These are phyloP conservation scores for Penicillium sp. DNA, from an alignment of 2,329 filamentous ascomycete species.

Conservation along the genomic window DNA sequence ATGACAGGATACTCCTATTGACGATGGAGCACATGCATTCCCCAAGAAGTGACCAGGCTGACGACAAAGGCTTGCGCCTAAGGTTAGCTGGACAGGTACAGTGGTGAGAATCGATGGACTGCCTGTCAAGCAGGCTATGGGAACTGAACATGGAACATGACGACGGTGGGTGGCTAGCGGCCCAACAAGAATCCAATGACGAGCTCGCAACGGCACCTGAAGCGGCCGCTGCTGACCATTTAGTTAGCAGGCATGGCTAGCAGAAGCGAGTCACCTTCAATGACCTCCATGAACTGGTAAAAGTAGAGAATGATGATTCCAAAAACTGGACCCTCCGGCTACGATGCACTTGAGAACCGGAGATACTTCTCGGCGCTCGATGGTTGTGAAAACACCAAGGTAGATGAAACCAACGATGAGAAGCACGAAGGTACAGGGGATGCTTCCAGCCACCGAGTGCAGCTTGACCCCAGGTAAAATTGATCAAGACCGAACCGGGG, in stretches of 20 bases:
- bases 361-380: constrained; percentile 48
- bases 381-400: constrained; percentile 55
- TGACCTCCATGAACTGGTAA: constrained; percentile 53
- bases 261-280: constrained; percentile 32
- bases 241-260: constrained; percentile 23
- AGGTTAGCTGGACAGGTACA: constrained; percentile 40
- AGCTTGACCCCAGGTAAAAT: constrained; percentile 66
- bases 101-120: constrained; percentile 42
- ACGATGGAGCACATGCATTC: constrained; percentile 27
- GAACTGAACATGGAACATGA: constrained; percentile 42
- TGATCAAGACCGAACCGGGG: constrained; percentile 59
- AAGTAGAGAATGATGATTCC: constrained; percentile 57
- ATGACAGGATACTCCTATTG: background rate
- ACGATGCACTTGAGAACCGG: constrained; percentile 60
- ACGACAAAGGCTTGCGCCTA: constrained; percentile 39
- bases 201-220: constrained; percentile 38
- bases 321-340: constrained; percentile 55
- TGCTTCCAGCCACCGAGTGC: constrained; percentile 59
- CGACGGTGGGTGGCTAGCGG: constrained; percentile 31
- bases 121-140: constrained; percentile 27
- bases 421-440: constrained; percentile 54
- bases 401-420: constrained; percentile 38
- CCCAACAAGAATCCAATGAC: constrained; percentile 38
- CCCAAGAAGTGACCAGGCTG: constrained; percentile 33
- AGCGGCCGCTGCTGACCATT: constrained; percentile 29